Percentiles rank a stretch among this genome's conserved stretches.
These are phyloP conservation scores for Mallotus nudiflorus DNA, from an alignment of 345 rosid genomes.

Conservation along the genomic window DNA sequence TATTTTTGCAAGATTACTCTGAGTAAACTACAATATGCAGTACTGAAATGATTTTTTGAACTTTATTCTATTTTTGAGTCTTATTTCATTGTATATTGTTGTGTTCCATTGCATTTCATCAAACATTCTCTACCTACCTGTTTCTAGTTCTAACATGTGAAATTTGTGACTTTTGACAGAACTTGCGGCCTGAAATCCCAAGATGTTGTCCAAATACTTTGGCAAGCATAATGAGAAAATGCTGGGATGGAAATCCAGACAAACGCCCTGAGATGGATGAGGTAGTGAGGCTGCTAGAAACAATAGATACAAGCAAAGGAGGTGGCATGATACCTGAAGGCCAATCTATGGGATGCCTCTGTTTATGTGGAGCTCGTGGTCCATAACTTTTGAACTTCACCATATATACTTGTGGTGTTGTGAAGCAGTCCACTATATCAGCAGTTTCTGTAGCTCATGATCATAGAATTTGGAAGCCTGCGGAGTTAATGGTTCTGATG, in stretches of 20 bases:
- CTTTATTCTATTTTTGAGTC: too few species aligned
- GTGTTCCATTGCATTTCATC: too few species aligned
- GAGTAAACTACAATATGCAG: too few species aligned
- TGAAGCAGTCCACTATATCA: background rate
- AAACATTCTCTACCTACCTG: background rate
- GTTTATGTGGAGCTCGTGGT: slow-evolving; percentile 28
- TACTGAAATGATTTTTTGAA: too few species aligned
- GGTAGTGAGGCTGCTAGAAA: slow-evolving; percentile 33
- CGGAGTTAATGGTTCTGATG: slow-evolving; percentile 4
- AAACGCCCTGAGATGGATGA: slow-evolving; percentile 39
- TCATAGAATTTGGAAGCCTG: background rate
- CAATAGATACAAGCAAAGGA: slow-evolving; percentile 37
- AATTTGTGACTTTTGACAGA: slow-evolving; percentile 6
- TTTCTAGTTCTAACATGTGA: background rate
- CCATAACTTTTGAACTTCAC: slow-evolving; percentile 10
- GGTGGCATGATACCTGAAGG: slow-evolving; percentile 41
- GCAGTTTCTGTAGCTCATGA: slow-evolving; percentile 11
- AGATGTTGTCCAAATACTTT: slow-evolving; percentile 36
- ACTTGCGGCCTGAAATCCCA: slow-evolving; percentile 33
- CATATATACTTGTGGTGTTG: too few species aligned
- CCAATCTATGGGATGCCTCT: slow-evolving; percentile 36
- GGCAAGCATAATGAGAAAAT: slow-evolving; percentile 29
- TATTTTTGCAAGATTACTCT: too few species aligned
- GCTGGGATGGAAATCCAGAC: slow-evolving; percentile 37
- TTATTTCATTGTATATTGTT: too few species aligned